phyloP scores from a whole-genome alignment of 441 rosid genomes.

The Eutrema salsugineum region DNA sequence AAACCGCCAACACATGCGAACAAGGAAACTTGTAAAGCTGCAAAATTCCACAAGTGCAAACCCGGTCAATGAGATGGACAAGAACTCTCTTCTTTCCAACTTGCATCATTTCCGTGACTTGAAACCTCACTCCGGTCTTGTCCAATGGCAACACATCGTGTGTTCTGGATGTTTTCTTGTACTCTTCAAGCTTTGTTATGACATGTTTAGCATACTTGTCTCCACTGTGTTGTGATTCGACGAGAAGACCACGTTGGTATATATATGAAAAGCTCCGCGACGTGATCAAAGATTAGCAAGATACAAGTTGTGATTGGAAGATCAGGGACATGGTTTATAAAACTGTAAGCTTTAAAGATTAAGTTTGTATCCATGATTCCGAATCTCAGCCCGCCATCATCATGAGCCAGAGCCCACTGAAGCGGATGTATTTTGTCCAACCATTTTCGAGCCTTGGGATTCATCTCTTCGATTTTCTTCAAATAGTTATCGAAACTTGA shows the following conservation, averaged over 20 bases:
- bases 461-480: not conserved
- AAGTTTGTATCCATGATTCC: not conserved
- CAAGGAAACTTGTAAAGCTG: not conserved
- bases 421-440: not conserved
- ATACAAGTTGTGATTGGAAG: not conserved
- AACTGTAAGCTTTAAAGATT: not conserved
- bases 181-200: not conserved
- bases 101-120: not conserved
- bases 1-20: not conserved
- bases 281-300: not conserved
- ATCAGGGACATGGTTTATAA: not conserved
- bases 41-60: not conserved
- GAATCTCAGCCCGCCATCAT: not conserved
- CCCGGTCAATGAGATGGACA: not conserved
- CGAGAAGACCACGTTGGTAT: not conserved
- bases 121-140: not conserved
- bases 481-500: not conserved
- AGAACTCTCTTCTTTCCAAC: not conserved
- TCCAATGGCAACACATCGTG: not conserved
- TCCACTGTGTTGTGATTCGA: not conserved
- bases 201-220: not conserved
- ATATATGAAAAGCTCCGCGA: not conserved
- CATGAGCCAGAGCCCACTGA: not conserved
- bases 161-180: not conserved
- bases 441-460: not conserved